Evolutionary conservation across 1,284 basidiomycete species (phyloP).

Genomic region (Malassezia sympodialis): DNA sequence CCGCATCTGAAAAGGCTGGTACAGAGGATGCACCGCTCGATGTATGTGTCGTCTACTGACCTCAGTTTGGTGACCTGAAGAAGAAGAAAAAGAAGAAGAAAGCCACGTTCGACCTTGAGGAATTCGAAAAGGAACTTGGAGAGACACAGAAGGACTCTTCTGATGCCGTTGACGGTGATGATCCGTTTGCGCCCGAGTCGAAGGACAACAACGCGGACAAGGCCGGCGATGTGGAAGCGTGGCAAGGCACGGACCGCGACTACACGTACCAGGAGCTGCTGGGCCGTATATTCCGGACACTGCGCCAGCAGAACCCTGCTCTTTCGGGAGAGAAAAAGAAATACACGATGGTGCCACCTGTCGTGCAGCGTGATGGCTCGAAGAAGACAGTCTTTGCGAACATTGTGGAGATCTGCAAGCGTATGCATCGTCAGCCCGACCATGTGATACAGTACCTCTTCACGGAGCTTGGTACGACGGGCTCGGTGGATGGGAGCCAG

Average conservation of each 20-base stretch:
- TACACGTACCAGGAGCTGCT: slow-evolving; percentile 93
- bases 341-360: slow-evolving; percentile 96
- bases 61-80: slow-evolving; percentile 53
- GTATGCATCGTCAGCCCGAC: slow-evolving; percentile 98
- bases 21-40: slow-evolving; percentile 29
- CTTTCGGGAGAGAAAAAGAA: slow-evolving; percentile 66
- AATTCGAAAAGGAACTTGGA: slow-evolving; percentile 48
- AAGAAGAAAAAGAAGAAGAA: slow-evolving; percentile 52
- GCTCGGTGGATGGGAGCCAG: slow-evolving; percentile 82
- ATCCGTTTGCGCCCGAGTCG: slow-evolving; percentile 30
- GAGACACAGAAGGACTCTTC: slow-evolving; percentile 54
- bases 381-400: slow-evolving; percentile 97
- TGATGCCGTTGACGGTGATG: slow-evolving; percentile 49
- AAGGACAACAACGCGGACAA: slow-evolving; percentile 21
- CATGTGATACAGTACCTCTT: slow-evolving; percentile 97
- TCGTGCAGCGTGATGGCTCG: slow-evolving; percentile 81
- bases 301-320: slow-evolving; percentile 88
- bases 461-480: slow-evolving; percentile 95
- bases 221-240: slow-evolving; percentile 52
- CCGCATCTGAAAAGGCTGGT: slow-evolving; percentile 8
- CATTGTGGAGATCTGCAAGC: slow-evolving; percentile 91
- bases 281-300: slow-evolving; percentile 76
- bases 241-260: slow-evolving; percentile 80
- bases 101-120: slow-evolving; percentile 48
- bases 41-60: slow-evolving; percentile 25